Evolutionary conservation across 2,329 filamentous ascomycete genomes (phyloP).

Genomic region (Sordariomycetes sp.): DNA sequence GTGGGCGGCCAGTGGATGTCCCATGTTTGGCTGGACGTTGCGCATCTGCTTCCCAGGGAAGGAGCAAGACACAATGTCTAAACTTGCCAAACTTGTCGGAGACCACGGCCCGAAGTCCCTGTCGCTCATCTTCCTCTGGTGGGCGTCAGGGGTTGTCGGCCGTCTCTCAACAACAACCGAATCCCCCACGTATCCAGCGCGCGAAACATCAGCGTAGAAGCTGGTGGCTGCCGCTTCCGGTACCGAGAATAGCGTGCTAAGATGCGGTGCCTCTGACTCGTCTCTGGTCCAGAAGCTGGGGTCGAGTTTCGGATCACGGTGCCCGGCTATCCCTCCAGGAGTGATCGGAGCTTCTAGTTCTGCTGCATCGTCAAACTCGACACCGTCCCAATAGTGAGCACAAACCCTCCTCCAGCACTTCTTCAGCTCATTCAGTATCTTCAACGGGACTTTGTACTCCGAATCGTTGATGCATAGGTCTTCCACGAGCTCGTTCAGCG

Average conservation of each 20-base stretch:
- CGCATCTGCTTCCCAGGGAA: conserved; percentile 46
- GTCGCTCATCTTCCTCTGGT: conserved; percentile 12
- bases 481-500: conserved; percentile 61
- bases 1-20: conserved; percentile 40
- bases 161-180: conserved; percentile 33
- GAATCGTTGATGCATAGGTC: conserved; percentile 38
- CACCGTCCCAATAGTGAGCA: conserved; percentile 76
- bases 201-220: conserved; percentile 37
- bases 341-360: conserved; percentile 58
- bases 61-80: conserved; percentile 55
- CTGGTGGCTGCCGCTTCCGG: conserved; percentile 14
- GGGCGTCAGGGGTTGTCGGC: conserved; percentile 37
- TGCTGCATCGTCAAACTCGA: conserved; percentile 54
- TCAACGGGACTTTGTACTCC: conserved; percentile 51
- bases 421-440: conserved; percentile 89
- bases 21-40: conserved; percentile 25
- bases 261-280: conserved; percentile 31
- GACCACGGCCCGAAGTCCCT: conserved; percentile 23
- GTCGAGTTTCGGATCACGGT: conserved; percentile 44
- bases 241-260: conserved; percentile 19
- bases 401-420: conserved; percentile 95
- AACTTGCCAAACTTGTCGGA: conserved; percentile 47
- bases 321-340: conserved; percentile 65
- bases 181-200: conserved; percentile 35
- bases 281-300: conserved; percentile 43